Evolutionary conservation across 257 asterid genomes (phyloP), one percentile per base, ranked within the genome.

Genomic region (Catharanthus roseus): DNA sequence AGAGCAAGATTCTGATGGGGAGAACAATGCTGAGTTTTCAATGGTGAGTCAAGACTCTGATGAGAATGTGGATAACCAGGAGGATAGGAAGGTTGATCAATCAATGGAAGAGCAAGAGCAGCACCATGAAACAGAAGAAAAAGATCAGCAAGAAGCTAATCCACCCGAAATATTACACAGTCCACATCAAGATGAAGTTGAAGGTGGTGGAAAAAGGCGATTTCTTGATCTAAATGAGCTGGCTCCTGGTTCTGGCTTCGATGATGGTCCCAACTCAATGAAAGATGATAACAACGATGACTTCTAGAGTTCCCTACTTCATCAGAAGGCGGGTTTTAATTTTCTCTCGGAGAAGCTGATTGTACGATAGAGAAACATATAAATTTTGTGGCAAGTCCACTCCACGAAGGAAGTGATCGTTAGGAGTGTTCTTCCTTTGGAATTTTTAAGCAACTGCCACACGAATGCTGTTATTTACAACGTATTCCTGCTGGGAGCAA

Each of bases 191-290:
- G 90, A 77, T 57, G 85, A 83, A 75, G 83, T 51, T 64, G 89
- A 76, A 11, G 85, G 85, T 34, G 83, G 72, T 9, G 68, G 68
- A 66, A 83, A 84, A 78, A 79, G 89, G 74, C 97, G 74, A 16
- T 92, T 88, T 83, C 97, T 92, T 82, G 98, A 92, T 82, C 79
- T 92, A 23, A 92, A 92, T 23, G 87, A 92, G 84, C 97, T 92
- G 23, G 98, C 97, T 57, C 98, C 97, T 2, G 91, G 96, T 72
- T 83, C 96, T 60, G 96, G 96, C 65, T 80, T 90, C 42, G 96
- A 92, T 9, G 96, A 92, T 67, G 88, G 88, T 15, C 95, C 89
- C 33, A 73, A 76, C 79, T 75, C 91, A 60, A 70, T 72, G 76
- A 86, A 77, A 82, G 90, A 83, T 44, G 90, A 74, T 16, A 87